Base-by-base conservation (phyloP, 352 stramenopile genomes). In the Saprolegnia parasitica region DNA sequence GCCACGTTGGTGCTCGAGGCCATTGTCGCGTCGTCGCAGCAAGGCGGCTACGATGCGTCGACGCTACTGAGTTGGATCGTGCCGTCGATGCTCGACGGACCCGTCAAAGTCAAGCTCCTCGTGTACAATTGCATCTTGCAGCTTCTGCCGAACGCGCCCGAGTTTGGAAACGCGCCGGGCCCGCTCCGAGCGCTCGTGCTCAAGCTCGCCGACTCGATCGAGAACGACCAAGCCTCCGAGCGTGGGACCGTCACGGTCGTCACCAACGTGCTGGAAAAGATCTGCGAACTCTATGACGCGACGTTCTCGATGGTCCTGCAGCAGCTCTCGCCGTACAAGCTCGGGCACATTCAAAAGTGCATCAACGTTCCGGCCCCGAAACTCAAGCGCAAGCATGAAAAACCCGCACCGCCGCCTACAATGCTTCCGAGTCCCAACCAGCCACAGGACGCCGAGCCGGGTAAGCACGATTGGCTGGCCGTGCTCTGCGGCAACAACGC, bases 61-160 rank as follows among this genome's bases (percentile, higher is more conserved):
- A 74, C 74, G 5, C 58, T 93, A 40, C 72, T 83, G 35, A 72
- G 67, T 5, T 73, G 81, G 35, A 70, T 88, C 21, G 77, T 91
- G 35, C 77, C 84, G 35, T 76, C 88, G 56, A 67, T 95, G 13
- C 79, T 78, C 13, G 83, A 95, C 54, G 84, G 86, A 52, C 92
- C 92, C 68, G 84, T 92, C 78, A 93, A 92, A 62, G 78, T 91
- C 50, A 91, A 89, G 54, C 73, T 72, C 5, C 77, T 80, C 0
- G 80, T 92, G 55, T 91, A 83, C 68, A 71, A 86, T 37, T 95
- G 87, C 46, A 56, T 95, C 18, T 76, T 79, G 21, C 71, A 82
- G 39, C 49, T 92, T 11, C 61, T 95, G 11, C 84, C 83, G 5
- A 56, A 57, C 9, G 78, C 82, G 4, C 71, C 74, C 15, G 80